Percentiles rank a stretch among this genome's conserved stretches.
These are phyloP conservation scores for Vitellaria paradoxa DNA, from an alignment of 179 eudicot genomes.

Conservation along the genomic window DNA sequence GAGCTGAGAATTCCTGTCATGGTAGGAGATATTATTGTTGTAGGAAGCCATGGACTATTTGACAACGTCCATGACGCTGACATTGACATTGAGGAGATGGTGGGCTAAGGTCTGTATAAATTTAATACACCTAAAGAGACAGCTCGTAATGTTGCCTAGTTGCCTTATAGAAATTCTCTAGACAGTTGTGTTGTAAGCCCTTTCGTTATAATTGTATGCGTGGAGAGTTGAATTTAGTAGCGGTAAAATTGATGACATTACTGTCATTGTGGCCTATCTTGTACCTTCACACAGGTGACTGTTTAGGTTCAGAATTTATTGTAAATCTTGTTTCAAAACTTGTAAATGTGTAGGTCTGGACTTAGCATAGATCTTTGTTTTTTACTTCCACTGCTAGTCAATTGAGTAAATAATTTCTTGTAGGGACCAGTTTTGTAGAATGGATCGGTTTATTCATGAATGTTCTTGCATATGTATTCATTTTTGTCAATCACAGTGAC, in stretches of 20 bases:
- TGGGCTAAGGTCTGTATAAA: not conserved
- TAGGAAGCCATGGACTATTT: slow-evolving; percentile 26
- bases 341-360: no score
- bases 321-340: no score
- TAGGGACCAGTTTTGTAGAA: no score
- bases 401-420: no score
- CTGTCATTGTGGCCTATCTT: slow-evolving; percentile 8
- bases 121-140: not conserved
- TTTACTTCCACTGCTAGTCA: no score
- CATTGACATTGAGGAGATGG: slow-evolving; percentile 9
- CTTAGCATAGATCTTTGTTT: no score
- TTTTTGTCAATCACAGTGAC: no score
- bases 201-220: slow-evolving; percentile 6
- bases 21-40: slow-evolving; percentile 23
- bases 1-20: slow-evolving; percentile 12
- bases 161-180: slow-evolving; percentile 8
- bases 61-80: slow-evolving; percentile 21
- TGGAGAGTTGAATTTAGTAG: not conserved
- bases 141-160: slow-evolving; percentile 19
- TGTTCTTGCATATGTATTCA: no score
- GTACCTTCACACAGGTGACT: not conserved
- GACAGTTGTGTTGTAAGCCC: slow-evolving; percentile 11
- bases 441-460: no score
- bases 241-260: slow-evolving; percentile 3
- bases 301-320: no score